Conservation (phyloP, 2,329 filamentous ascomycete genomes). For the Colletotrichum falcatum region DNA sequence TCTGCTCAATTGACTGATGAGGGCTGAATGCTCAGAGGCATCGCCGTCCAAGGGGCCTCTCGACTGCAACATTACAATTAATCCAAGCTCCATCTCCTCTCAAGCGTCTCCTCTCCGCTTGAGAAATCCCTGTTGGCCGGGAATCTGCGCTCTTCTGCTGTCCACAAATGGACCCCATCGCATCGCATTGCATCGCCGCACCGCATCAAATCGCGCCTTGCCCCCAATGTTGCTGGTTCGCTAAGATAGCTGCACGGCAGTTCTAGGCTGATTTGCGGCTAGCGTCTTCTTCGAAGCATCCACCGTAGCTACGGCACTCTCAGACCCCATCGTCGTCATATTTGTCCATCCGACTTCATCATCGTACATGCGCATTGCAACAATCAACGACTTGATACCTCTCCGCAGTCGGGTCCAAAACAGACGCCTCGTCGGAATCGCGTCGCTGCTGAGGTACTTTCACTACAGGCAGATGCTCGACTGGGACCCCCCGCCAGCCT, state of each 20-base stretch:
- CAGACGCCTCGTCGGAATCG: background rate
- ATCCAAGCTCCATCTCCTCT: background rate
- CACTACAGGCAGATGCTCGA: background rate
- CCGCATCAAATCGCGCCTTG: conserved; percentile 5
- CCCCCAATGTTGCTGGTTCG: background rate
- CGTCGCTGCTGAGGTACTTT: too few relatives aligned
- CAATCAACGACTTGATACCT: conserved; percentile 1
- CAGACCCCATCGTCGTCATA: conserved; percentile 16
- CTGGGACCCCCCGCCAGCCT: conserved; percentile 23
- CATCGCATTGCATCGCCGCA: background rate
- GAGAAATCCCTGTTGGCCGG: background rate
- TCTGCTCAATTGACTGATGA: conserved; percentile 11
- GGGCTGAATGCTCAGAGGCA: too few relatives aligned
- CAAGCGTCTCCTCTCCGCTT: too few relatives aligned
- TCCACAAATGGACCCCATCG: background rate
- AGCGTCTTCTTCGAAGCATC: conserved; percentile 19
- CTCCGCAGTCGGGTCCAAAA: background rate
- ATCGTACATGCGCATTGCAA: conserved; percentile 18
- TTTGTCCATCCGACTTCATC: conserved; percentile 12
- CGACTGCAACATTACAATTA: conserved; percentile 34
- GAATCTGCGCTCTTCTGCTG: background rate
- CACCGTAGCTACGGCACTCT: background rate
- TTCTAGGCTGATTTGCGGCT: conserved; percentile 20
- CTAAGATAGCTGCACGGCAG: conserved; percentile 20
- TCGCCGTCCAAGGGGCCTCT: too few relatives aligned